phyloP scores from a whole-genome alignment of 1,284 basidiomycete species.

The Sanguinoderma infundibulare region DNA sequence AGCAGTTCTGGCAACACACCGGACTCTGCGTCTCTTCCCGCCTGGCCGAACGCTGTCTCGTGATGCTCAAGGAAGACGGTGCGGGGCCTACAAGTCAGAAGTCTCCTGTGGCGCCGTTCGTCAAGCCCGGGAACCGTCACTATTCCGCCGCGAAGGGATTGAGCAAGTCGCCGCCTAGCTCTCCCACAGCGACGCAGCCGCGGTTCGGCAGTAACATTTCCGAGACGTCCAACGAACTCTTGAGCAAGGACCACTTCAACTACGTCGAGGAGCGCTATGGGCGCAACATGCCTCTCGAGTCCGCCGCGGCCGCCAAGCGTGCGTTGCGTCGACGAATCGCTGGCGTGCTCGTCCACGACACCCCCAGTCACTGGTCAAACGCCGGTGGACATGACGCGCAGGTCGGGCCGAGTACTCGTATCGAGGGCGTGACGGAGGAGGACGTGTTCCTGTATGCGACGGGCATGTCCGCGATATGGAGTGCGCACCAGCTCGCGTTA shows the following conservation, averaged over 20 bases:
- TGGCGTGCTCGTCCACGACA: constrained; percentile 77
- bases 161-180: constrained; percentile 25
- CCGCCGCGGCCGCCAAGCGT: constrained; percentile 81
- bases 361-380: constrained; percentile 42
- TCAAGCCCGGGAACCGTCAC: constrained; percentile 61
- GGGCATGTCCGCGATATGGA: constrained; percentile 96
- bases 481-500: constrained; percentile 79
- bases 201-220: constrained; percentile 7
- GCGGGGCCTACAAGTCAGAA: constrained; percentile 31
- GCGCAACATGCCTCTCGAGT: constrained; percentile 83
- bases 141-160: constrained; percentile 55
- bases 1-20: constrained; percentile 96
- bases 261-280: constrained; percentile 96
- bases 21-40: constrained; percentile 92
- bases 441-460: constrained; percentile 90
- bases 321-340: constrained; percentile 90
- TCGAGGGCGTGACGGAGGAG: constrained; percentile 71
- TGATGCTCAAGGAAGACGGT: constrained; percentile 55
- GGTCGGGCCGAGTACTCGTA: constrained; percentile 61
- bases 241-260: constrained; percentile 54
- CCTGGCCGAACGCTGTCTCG: constrained; percentile 82
- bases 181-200: constrained; percentile 17
- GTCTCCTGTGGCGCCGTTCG: constrained; percentile 31
- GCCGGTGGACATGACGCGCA: constrained; percentile 52
- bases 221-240: constrained; percentile 35